phyloP scores from a whole-genome alignment of 352 stramenopile genomes.

The Peronospora belbahrii region DNA sequence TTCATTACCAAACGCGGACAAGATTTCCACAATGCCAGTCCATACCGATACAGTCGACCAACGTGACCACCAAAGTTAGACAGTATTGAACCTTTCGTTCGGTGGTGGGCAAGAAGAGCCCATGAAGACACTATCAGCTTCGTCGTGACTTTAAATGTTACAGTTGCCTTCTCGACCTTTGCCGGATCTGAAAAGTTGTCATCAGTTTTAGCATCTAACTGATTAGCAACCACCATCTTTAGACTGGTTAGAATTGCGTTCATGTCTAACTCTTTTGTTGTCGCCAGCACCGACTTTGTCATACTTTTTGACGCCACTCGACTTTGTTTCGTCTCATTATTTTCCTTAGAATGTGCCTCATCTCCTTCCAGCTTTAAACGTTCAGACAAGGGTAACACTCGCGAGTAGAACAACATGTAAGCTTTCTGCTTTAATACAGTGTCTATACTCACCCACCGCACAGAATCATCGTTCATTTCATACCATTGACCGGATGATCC shows the following conservation, averaged over 20 bases:
- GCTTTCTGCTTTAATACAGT: conserved; percentile 83
- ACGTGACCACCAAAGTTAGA: conserved; percentile 31
- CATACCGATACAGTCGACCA: conserved; percentile 31
- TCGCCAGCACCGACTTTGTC: conserved; percentile 15
- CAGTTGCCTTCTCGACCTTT: conserved; percentile 20
- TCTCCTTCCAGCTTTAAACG: conserved; percentile 27
- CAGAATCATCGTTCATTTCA: conserved; percentile 88
- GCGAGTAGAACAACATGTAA: conserved; percentile 89
- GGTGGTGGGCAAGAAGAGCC: not conserved
- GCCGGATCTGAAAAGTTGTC: conserved; percentile 9
- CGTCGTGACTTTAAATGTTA: conserved; percentile 30
- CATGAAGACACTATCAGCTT: conserved; percentile 1
- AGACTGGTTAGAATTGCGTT: conserved; percentile 60
- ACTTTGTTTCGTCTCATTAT: conserved; percentile 6
- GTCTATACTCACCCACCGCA: conserved; percentile 81
- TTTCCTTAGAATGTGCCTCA: conserved; percentile 20
- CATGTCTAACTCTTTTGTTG: conserved; percentile 52
- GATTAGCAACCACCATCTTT: conserved; percentile 28
- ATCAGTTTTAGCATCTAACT: not conserved
- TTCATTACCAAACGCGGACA: conserved; percentile 28
- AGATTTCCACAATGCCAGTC: conserved; percentile 11
- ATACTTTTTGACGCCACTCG: conserved; percentile 14
- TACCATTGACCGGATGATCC: conserved; percentile 87
- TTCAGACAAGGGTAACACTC: conserved; percentile 45
- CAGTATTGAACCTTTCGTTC: conserved; percentile 21